These are phyloP conservation scores for Ophioceras dolichostomum DNA, from an alignment of 2,329 filamentous ascomycete species.

Conservation along the genomic window DNA sequence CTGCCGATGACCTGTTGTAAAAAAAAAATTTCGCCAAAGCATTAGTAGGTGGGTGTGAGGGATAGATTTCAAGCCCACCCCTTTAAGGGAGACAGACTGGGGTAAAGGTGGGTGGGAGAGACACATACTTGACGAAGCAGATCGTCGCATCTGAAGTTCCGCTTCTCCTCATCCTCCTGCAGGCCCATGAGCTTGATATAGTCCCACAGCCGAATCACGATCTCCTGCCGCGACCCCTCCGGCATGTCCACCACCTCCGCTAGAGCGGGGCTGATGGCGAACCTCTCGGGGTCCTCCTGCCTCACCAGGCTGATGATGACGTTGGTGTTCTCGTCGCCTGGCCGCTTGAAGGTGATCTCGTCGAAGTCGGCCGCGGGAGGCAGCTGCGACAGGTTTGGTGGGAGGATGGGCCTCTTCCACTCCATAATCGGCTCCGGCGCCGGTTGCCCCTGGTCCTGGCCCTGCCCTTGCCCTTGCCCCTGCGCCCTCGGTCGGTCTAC, in stretches of 20 bases:
- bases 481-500: constrained; percentile 37
- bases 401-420: constrained; percentile 70
- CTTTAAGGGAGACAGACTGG: background rate
- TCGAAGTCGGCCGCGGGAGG: constrained; percentile 71
- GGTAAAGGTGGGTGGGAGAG: background rate
- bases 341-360: constrained; percentile 80
- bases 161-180: constrained; percentile 90
- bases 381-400: constrained; percentile 22
- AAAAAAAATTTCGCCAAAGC: background rate
- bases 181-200: constrained; percentile 79
- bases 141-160: constrained; percentile 80
- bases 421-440: constrained; percentile 48
- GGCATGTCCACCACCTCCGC: constrained; percentile 76
- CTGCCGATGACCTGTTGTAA: constrained; percentile 54
- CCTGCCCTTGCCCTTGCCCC: constrained; percentile 35
- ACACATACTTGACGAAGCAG: constrained; percentile 58
- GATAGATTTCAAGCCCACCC: no score
- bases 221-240: constrained; percentile 77
- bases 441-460: constrained; percentile 25
- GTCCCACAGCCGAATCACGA: constrained; percentile 88
- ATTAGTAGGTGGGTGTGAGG: background rate
- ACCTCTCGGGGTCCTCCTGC: constrained; percentile 79
- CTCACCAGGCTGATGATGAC: constrained; percentile 77
- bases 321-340: constrained; percentile 85
- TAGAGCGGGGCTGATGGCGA: constrained; percentile 63